A percentile compares a stretch with the other conserved stretches of the same genome.
These are phyloP conservation scores for Candida sanyaensis DNA, from an alignment of 1,139 yeast species.

Conservation along the genomic window DNA sequence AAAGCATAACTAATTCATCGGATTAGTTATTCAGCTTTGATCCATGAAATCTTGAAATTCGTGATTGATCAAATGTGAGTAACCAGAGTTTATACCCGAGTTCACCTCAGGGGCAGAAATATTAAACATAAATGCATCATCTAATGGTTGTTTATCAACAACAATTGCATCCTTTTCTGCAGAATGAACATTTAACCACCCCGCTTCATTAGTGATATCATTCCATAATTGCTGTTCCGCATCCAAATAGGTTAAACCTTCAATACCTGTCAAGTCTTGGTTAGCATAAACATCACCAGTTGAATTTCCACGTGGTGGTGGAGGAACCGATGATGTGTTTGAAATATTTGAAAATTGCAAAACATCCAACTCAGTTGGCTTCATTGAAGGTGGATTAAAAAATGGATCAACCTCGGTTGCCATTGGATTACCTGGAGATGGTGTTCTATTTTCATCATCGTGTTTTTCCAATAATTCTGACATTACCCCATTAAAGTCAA, in stretches of 20 bases:
- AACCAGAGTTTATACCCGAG: constrained; percentile 20
- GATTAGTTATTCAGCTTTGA: constrained; percentile 9
- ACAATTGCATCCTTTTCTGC: constrained; percentile 2
- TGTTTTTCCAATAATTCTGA: constrained; percentile 56
- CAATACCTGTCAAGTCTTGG: constrained; percentile 43
- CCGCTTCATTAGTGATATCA: constrained; percentile 73
- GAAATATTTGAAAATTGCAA: constrained; percentile 18
- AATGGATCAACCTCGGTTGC: constrained; percentile 1
- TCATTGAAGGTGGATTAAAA: constrained; percentile 10
- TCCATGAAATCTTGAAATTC: constrained; percentile 42
- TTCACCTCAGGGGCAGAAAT: constrained; percentile 4
- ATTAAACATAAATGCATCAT: constrained; percentile 7
- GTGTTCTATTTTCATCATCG: constrained; percentile 41
- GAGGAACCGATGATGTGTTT: background rate
- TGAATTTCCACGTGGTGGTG: background rate
- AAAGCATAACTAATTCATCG: too few species aligned
- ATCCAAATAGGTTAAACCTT: constrained; percentile 44
- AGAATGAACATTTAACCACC: constrained; percentile 50
- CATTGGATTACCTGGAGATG: background rate
- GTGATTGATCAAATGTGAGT: constrained; percentile 40
- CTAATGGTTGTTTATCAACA: constrained; percentile 1
- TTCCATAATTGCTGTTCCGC: constrained; percentile 72
- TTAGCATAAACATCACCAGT: constrained; percentile 34
- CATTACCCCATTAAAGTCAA: constrained; percentile 73
- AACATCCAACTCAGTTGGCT: constrained; percentile 22